Conservation (phyloP, 169 alveolate species). For the Cryptosporidium andersoni region DNA sequence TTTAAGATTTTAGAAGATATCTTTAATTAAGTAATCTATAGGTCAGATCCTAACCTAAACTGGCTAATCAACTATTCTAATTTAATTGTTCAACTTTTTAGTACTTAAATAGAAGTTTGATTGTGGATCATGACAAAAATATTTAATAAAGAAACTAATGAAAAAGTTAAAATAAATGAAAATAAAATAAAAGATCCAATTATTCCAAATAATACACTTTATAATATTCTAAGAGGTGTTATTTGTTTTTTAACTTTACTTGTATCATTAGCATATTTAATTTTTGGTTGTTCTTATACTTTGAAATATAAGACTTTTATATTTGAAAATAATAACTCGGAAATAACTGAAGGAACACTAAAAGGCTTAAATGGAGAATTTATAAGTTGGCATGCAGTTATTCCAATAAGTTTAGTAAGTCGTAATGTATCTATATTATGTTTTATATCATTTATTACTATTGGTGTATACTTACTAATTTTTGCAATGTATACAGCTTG, state of each 20-base stretch:
- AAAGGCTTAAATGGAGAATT: slow-evolving; percentile 64
- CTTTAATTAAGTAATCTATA: too few species aligned
- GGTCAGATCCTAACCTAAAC: too few species aligned
- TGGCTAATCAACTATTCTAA: too few species aligned
- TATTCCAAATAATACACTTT: slow-evolving; percentile 44
- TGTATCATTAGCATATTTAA: slow-evolving; percentile 35
- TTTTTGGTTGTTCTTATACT: slow-evolving; percentile 58
- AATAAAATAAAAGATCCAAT: slow-evolving; percentile 13
- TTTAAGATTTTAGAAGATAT: too few species aligned
- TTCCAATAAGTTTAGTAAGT: slow-evolving; percentile 59
- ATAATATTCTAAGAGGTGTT: slow-evolving; percentile 50
- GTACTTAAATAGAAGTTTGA: too few species aligned
- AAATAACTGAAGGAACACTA: slow-evolving; percentile 48
- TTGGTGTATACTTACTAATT: slow-evolving; percentile 41
- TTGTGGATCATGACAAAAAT: neutral
- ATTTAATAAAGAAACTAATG: neutral
- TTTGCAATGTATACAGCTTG: slow-evolving; percentile 60
- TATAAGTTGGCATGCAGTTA: slow-evolving; percentile 57
- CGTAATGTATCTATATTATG: slow-evolving; percentile 59
- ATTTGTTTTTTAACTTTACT: slow-evolving; percentile 26
- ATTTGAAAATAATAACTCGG: slow-evolving; percentile 50
- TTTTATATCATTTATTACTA: slow-evolving; percentile 29
- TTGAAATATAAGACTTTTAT: slow-evolving; percentile 45
- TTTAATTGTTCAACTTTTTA: too few species aligned
- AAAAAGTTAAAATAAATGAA: neutral